phyloP scores from a whole-genome alignment of 495 filamentous ascomycete species.

The Alectoria sarmentosa region DNA sequence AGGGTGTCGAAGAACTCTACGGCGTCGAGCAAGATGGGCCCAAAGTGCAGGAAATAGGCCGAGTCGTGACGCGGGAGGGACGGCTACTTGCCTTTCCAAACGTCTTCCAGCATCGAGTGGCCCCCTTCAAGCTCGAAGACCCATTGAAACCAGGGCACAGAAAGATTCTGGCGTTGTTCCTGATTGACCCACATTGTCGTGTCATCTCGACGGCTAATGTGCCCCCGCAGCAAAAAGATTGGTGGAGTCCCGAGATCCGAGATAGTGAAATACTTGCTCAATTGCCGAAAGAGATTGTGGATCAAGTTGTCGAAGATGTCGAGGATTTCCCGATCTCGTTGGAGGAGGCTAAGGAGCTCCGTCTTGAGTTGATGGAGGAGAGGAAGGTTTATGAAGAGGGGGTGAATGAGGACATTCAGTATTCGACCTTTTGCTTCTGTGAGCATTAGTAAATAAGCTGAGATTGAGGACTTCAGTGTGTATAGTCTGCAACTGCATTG shows the following conservation, averaged over 20 bases:
- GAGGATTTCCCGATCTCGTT: constrained; percentile 32
- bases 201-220: constrained; percentile 51
- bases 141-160: constrained; percentile 45
- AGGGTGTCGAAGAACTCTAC: constrained; percentile 32
- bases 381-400: constrained; percentile 25
- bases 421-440: not conserved
- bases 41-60: constrained; percentile 35
- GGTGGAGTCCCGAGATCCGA: constrained; percentile 29
- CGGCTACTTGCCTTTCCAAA: constrained; percentile 28
- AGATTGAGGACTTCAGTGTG: too few species aligned
- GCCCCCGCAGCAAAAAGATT: constrained; percentile 44
- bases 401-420: constrained; percentile 13
- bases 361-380: constrained; percentile 44
- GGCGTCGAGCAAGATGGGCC: constrained; percentile 23
- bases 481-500: too few species aligned
- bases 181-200: constrained; percentile 47
- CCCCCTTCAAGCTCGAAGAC: constrained; percentile 43
- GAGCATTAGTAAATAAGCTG: constrained; percentile 10
- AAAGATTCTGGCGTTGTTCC: constrained; percentile 49
- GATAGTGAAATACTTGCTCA: constrained; percentile 19
- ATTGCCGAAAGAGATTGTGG: constrained; percentile 37
- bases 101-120: constrained; percentile 45
- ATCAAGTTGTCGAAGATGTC: constrained; percentile 32
- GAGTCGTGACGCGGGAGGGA: constrained; percentile 29
- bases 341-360: constrained; percentile 40